These are phyloP conservation scores for Oldenlandia corymbosa DNA, from an alignment of 257 asterid species.

Conservation along the genomic window DNA sequence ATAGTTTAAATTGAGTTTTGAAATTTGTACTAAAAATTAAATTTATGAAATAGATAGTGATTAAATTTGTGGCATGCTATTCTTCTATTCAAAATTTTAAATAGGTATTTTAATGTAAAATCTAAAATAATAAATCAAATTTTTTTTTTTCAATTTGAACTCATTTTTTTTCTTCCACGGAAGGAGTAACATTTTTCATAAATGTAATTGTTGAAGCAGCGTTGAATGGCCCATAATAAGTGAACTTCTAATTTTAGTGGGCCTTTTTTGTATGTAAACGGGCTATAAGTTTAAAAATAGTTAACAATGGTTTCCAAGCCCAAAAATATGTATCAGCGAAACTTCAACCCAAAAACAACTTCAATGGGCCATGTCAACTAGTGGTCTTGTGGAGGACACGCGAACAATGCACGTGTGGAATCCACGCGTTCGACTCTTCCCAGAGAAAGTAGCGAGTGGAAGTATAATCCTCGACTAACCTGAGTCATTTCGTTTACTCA, in stretches of 20 bases:
- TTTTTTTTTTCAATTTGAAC: too few species aligned
- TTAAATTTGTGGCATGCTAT: too few species aligned
- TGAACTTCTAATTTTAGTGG: background rate
- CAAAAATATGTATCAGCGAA: background rate
- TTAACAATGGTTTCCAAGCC: background rate
- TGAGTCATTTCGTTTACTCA: background rate
- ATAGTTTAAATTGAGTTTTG: too few species aligned
- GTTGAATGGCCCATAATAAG: too few species aligned
- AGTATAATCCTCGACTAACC: background rate
- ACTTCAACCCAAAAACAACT: background rate
- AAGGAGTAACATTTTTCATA: too few species aligned
- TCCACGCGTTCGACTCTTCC: background rate
- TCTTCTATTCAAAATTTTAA: too few species aligned
- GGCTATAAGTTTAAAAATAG: background rate
- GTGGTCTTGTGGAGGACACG: conserved; percentile 13
- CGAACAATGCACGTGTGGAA: conserved; percentile 1
- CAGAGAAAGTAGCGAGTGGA: background rate
- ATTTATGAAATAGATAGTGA: too few species aligned
- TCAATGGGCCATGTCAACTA: background rate
- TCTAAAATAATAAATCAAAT: too few species aligned
- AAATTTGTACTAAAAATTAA: too few species aligned
- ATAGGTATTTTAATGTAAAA: too few species aligned
- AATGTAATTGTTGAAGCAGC: too few species aligned
- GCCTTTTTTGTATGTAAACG: background rate
- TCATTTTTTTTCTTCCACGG: too few species aligned